These are phyloP conservation scores for Debaryomyces tyrocola DNA, from an alignment of 805 yeast genomes.

Conservation along the genomic window DNA sequence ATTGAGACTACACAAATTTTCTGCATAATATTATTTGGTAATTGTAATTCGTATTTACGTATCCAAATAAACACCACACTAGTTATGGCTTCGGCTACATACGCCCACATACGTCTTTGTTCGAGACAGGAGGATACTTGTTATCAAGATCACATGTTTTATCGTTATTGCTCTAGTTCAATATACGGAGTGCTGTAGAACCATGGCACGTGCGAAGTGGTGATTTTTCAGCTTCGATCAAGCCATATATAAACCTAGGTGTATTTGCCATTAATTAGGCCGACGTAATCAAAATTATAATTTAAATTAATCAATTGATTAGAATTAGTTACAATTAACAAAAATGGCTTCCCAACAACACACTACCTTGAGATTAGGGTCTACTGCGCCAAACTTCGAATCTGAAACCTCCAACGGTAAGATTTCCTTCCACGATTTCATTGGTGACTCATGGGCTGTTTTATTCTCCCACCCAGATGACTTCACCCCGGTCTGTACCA, in stretches of 20 bases:
- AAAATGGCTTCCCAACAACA: constrained; percentile 12
- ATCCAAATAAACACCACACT: too few species aligned
- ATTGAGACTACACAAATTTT: too few species aligned
- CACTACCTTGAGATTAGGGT: constrained; percentile 63
- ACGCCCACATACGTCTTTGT: too few species aligned
- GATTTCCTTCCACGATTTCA: constrained; percentile 82
- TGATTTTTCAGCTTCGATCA: constrained; percentile 8
- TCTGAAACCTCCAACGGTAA: constrained; percentile 82
- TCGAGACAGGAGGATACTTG: too few species aligned
- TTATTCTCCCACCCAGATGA: constrained; percentile 95
- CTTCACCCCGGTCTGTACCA: constrained; percentile 95
- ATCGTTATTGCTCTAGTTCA: neutral
- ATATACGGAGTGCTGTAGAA: neutral
- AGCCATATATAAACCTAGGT: neutral
- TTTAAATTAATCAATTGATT: neutral
- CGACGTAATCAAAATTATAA: too few species aligned
- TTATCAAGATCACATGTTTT: neutral
- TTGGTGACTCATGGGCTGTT: constrained; percentile 84
- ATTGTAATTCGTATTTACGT: too few species aligned
- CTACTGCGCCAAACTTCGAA: constrained; percentile 83
- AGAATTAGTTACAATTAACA: neutral
- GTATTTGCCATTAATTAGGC: neutral
- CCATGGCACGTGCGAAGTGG: constrained; percentile 22
- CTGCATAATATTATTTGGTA: too few species aligned
- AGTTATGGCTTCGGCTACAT: too few species aligned